phyloP scores from a whole-genome alignment of 345 rosid genomes.

The Eucalyptus rudis region DNA sequence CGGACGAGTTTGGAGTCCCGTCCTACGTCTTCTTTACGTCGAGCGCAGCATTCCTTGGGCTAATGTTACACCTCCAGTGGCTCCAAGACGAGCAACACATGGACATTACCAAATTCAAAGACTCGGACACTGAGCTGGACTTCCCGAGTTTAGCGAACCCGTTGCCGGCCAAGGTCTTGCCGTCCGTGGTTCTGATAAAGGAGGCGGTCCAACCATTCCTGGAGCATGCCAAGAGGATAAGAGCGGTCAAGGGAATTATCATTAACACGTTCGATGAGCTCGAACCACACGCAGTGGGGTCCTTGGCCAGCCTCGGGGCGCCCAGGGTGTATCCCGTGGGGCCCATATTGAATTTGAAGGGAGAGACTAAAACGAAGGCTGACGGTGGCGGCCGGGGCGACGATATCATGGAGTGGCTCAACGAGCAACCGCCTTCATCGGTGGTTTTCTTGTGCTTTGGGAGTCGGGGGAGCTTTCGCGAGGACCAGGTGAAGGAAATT shows the following conservation, averaged over 20 bases:
- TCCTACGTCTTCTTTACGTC: slow-evolving; percentile 32
- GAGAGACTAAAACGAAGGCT: neutral
- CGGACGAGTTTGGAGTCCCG: slow-evolving; percentile 25
- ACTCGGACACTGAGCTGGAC: slow-evolving; percentile 9
- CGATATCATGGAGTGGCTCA: slow-evolving; percentile 27
- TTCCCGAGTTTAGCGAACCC: slow-evolving; percentile 18
- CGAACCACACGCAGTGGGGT: slow-evolving; percentile 15
- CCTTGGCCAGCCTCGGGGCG: neutral
- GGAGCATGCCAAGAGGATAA: neutral
- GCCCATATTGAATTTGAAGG: slow-evolving; percentile 26
- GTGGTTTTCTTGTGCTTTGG: slow-evolving; percentile 70
- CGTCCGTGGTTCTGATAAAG: neutral
- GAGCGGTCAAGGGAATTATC: slow-evolving; percentile 23
- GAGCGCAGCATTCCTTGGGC: slow-evolving; percentile 16
- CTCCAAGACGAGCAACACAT: slow-evolving; percentile 1
- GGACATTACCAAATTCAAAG: slow-evolving; percentile 6
- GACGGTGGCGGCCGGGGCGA: neutral
- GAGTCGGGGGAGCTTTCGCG: slow-evolving; percentile 38
- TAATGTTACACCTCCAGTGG: neutral
- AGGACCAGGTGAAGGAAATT: slow-evolving; percentile 17
- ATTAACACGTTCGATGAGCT: slow-evolving; percentile 35
- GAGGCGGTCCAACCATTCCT: neutral
- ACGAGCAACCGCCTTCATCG: slow-evolving; percentile 26
- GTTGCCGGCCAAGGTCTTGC: slow-evolving; percentile 20
- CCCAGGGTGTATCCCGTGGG: slow-evolving; percentile 37